Conservation (phyloP, 2,329 filamentous ascomycete genomes). For the Penicillium sp. region DNA sequence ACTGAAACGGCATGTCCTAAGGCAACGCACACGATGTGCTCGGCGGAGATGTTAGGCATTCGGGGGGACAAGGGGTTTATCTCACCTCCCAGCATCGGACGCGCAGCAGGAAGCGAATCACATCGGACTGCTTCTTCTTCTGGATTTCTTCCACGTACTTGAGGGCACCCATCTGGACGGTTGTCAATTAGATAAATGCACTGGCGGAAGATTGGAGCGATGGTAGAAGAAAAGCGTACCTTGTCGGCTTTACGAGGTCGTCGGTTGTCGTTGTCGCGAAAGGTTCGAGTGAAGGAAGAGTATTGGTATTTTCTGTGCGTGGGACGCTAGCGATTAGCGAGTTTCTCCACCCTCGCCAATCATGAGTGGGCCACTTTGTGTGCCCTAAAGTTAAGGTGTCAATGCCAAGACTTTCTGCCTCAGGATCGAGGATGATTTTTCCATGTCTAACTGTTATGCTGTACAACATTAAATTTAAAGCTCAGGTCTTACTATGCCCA, state of each 20-base stretch:
- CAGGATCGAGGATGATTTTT: not conserved
- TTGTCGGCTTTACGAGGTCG: constrained; percentile 48
- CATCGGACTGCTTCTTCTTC: constrained; percentile 99
- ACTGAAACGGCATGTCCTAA: constrained; percentile 32
- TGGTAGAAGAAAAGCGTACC: constrained; percentile 33
- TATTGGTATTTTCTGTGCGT: not conserved
- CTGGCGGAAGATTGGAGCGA: constrained; percentile 5
- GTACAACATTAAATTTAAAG: too few species aligned
- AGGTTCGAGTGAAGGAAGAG: constrained; percentile 36
- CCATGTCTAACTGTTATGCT: too few species aligned
- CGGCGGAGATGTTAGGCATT: constrained; percentile 41
- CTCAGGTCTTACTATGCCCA: too few species aligned
- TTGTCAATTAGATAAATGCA: constrained; percentile 20
- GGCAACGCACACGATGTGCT: constrained; percentile 38
- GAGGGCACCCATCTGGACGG: constrained; percentile 88
- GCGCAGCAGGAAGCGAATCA: constrained; percentile 99
- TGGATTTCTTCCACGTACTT: constrained; percentile 99
- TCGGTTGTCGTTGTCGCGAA: constrained; percentile 47
- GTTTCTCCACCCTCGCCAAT: constrained; percentile 24
- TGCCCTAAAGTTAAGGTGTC: constrained; percentile 16
- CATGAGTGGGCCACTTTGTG: constrained; percentile 1
- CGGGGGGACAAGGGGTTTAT: constrained; percentile 38
- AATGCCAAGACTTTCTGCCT: not conserved
- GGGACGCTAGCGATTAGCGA: constrained; percentile 45
- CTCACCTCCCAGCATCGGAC: constrained; percentile 98